Conservation (phyloP, 495 filamentous ascomycete genomes). For the Lentithecium fluviatile region DNA sequence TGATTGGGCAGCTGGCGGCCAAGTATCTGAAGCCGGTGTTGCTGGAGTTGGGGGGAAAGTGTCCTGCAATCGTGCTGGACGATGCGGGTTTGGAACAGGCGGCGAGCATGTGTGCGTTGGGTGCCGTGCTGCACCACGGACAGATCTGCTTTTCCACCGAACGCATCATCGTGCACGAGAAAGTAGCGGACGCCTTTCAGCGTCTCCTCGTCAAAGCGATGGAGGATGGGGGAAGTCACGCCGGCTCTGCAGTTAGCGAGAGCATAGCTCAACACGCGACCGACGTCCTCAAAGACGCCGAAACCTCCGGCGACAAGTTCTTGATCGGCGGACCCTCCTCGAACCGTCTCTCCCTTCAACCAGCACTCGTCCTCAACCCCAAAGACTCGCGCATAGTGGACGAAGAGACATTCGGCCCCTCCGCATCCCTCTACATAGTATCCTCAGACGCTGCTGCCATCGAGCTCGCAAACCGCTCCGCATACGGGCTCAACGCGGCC, state of each 20-base stretch:
- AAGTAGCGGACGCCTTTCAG: constrained; percentile 23
- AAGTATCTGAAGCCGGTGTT: constrained; percentile 41
- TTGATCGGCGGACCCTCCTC: constrained; percentile 31
- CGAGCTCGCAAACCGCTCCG: constrained; percentile 44
- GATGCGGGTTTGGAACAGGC: constrained; percentile 40
- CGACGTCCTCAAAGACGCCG: constrained; percentile 31
- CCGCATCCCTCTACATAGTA: constrained; percentile 59
- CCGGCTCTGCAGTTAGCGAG: constrained; percentile 25
- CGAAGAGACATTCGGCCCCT: constrained; percentile 79
- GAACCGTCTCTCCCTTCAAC: constrained; percentile 17
- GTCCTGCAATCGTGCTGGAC: constrained; percentile 40
- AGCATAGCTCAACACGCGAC: constrained; percentile 35
- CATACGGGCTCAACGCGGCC: constrained; percentile 43
- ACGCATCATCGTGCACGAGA: constrained; percentile 39
- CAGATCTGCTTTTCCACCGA: constrained; percentile 45
- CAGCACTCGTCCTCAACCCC: constrained; percentile 34
- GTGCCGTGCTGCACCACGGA: constrained; percentile 41
- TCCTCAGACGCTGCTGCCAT: constrained; percentile 42
- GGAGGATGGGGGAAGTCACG: constrained; percentile 38
- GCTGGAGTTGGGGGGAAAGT: constrained; percentile 42
- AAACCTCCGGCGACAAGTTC: constrained; percentile 30
- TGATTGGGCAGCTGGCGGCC: constrained; percentile 38
- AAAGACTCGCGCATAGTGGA: constrained; percentile 56
- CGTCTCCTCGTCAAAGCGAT: constrained; percentile 28
- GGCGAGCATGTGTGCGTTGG: constrained; percentile 35